Conservation (phyloP, 2,329 filamentous ascomycete species). For the Clarireedia homoeocarpa region DNA sequence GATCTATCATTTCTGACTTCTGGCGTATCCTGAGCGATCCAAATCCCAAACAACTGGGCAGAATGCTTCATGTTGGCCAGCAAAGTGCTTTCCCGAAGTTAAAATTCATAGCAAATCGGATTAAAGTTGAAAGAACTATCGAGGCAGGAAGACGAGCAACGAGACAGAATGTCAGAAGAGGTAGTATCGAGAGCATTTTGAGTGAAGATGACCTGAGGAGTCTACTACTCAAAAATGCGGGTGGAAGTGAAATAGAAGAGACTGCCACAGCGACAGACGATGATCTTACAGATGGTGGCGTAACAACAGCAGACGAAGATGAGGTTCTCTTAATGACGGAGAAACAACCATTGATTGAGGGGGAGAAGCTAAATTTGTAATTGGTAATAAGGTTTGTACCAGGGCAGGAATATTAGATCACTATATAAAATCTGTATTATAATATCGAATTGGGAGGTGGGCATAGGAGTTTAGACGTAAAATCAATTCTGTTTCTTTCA, state of each 20-base stretch:
- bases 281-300: conserved; percentile 22
- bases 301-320: conserved; percentile 19
- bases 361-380: conserved; percentile 1
- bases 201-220: conserved; percentile 52
- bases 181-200: conserved; percentile 51
- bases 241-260: conserved; percentile 23
- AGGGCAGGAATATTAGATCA: neutral
- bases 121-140: conserved; percentile 72
- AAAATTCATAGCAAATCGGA: conserved; percentile 80
- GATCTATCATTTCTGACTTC: conserved; percentile 71
- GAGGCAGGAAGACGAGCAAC: conserved; percentile 51
- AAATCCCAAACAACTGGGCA: conserved; percentile 61
- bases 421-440: neutral
- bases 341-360: conserved; percentile 6
- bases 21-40: conserved; percentile 82
- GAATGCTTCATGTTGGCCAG: conserved; percentile 87
- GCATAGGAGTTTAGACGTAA: neutral
- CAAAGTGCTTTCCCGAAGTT: conserved; percentile 86
- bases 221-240: conserved; percentile 32
- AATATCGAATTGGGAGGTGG: neutral
- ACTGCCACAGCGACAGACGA: conserved; percentile 30
- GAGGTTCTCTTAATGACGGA: conserved; percentile 1
- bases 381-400: neutral
- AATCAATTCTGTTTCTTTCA: neutral
- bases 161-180: conserved; percentile 38